Percentiles rank a stretch among this genome's conserved stretches.
Conservation (phyloP, 768 basidiomycete genomes). For the Mrakia gelida region DNA sequence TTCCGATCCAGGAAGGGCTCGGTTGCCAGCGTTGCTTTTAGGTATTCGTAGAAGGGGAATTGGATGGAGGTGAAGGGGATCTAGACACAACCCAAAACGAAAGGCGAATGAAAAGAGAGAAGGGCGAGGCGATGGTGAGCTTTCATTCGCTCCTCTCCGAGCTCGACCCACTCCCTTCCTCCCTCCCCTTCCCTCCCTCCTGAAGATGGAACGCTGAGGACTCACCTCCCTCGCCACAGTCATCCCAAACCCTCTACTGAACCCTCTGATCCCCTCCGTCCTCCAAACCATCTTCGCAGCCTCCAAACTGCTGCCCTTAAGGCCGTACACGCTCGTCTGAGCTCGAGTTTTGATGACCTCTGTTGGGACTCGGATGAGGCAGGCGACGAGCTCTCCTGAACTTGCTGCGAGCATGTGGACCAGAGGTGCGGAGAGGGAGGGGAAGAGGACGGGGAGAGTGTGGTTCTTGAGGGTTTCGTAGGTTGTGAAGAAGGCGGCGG, state of each 20-base stretch:
- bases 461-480: conserved; percentile 83
- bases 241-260: conserved; percentile 81
- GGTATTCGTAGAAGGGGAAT: conserved; percentile 87
- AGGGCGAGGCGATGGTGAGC: background rate
- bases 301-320: conserved; percentile 34
- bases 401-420: conserved; percentile 57
- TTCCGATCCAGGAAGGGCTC: conserved; percentile 51
- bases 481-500: conserved; percentile 89
- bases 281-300: conserved; percentile 45
- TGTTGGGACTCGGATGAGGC: conserved; percentile 87
- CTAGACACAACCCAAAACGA: conserved; percentile 47
- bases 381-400: conserved; percentile 65
- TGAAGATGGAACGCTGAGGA: conserved; percentile 33
- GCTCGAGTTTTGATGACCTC: conserved; percentile 92
- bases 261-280: conserved; percentile 66
- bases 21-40: conserved; percentile 65
- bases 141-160: background rate
- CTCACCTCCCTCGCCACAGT: conserved; percentile 67
- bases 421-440: conserved; percentile 51
- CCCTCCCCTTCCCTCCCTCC: background rate
- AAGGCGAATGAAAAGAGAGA: background rate
- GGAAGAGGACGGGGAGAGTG: conserved; percentile 50
- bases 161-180: background rate
- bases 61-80: conserved; percentile 95
- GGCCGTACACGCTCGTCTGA: conserved; percentile 75